A percentile compares a stretch with the other conserved stretches of the same genome.
phyloP scores from a whole-genome alignment of 345 rosid species.

The Gossypium rotundifolium region DNA sequence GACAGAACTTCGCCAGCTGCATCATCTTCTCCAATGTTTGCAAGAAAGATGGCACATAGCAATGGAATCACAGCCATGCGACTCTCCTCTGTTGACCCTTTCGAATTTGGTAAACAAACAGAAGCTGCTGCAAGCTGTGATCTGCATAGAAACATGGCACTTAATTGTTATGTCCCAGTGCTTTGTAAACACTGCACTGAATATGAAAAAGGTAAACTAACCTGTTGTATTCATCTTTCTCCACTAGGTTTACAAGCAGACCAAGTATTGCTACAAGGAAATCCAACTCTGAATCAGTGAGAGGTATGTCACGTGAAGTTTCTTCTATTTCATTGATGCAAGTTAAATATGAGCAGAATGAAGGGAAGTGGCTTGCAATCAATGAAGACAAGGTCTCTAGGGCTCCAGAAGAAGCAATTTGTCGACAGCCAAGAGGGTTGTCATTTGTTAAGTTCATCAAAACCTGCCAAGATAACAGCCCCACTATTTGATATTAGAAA shows the following conservation, averaged over 20 bases:
- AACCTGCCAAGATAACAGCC: constrained; percentile 46
- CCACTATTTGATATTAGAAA: background rate
- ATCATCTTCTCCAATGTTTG: constrained; percentile 64
- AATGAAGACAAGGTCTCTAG: constrained; percentile 70
- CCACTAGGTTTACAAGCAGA: constrained; percentile 88
- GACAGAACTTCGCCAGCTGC: constrained; percentile 47
- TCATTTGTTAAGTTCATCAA: constrained; percentile 93
- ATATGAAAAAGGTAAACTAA: constrained; percentile 18
- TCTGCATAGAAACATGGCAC: constrained; percentile 39
- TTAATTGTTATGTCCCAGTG: background rate
- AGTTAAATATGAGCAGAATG: constrained; percentile 43
- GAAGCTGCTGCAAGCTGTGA: constrained; percentile 69
- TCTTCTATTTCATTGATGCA: constrained; percentile 27
- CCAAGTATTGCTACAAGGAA: constrained; percentile 95
- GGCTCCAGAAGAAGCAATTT: constrained; percentile 81
- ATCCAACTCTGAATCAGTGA: constrained; percentile 83
- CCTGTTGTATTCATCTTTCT: constrained; percentile 90
- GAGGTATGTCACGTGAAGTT: constrained; percentile 38
- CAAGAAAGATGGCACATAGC: constrained; percentile 82
- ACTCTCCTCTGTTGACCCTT: constrained; percentile 42
- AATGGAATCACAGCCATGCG: constrained; percentile 58
- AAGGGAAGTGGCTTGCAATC: constrained; percentile 77
- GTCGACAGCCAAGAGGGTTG: constrained; percentile 72
- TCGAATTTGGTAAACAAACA: constrained; percentile 43
- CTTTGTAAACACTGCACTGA: constrained; percentile 2